Evolutionary conservation across 2,329 filamentous ascomycete genomes (phyloP), one percentile per base, ranked within the genome.

Genomic region (Alternaria incomplexa): DNA sequence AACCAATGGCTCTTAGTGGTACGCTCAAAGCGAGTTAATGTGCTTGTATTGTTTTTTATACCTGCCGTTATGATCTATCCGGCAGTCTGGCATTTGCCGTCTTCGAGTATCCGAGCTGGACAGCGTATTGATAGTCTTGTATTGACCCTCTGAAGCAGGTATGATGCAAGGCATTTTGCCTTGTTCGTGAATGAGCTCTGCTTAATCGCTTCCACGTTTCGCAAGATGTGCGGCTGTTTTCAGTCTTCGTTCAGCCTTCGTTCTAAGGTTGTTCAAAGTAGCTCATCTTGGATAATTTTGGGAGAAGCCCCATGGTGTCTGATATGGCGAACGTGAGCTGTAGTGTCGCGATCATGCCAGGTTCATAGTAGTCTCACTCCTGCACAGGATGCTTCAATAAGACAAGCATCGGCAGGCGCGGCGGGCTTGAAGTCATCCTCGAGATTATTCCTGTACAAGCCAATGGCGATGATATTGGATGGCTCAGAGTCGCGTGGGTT

Each of bases 1-100:
- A 54, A 17, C n/a, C 48, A n/a, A 66, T 58, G 67, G 61, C 66
- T 70, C 47, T 69, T 25, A 70, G 67, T 71, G 66, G 65, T 43
- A 71, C 63, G 55, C 54, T 61, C 28, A 36, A 68, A 57, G 56
- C 62, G 64, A 64, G 25, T 45, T 47, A 65, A 61, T 70, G 58
- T 64, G 28, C 28, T 17, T 40, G 36, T 40, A 40, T 17, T 40
- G 36, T 40, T 5, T 40, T 40, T 17, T 17, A 17, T 3, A 40
- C 36, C 36, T 40, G 36, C 36, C 36, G 36, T 40, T 1, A 40
- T 17, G 36, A 40, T 40, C 15, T 17, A 9, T 17, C 36, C 36
- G 36, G 36, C n/a, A 40, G 15, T 1, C 36, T 40, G 36, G 8
- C 36, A 40, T 8, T 17, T 40, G 36, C 36, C 36, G 36, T 40